A percentile compares a stretch with the other conserved stretches of the same genome.
phyloP scores from a whole-genome alignment of 345 rosid genomes.

The Aegle marmelos region DNA sequence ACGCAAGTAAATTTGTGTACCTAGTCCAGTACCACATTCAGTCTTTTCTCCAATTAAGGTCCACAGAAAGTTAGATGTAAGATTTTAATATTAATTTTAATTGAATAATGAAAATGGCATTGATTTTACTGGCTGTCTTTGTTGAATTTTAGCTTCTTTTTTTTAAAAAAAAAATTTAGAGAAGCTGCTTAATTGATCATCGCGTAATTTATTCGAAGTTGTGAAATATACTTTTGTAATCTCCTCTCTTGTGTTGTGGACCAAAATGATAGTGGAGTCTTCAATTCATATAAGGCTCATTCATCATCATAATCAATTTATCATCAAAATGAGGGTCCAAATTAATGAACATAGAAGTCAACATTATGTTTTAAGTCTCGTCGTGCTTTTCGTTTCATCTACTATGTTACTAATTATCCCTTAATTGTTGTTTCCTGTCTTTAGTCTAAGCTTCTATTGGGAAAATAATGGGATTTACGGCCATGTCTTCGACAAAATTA shows the following conservation, averaged over 20 bases:
- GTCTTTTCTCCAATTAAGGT: neutral
- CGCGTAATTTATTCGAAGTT: neutral
- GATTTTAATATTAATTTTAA: neutral
- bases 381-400: neutral
- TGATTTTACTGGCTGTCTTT: neutral
- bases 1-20: neutral
- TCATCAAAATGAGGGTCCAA: neutral
- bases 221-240: neutral
- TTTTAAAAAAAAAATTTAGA: too few species aligned
- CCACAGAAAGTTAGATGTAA: neutral
- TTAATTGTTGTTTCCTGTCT: neutral
- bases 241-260: neutral
- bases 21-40: neutral
- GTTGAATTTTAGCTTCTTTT: neutral
- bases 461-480: neutral
- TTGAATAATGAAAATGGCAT: neutral
- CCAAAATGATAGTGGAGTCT: neutral
- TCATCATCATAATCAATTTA: neutral
- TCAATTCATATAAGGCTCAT: neutral
- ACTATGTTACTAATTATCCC: neutral
- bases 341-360: conserved; percentile 8
- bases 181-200: neutral
- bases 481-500: neutral
- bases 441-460: neutral
- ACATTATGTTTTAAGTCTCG: neutral